Evolutionary conservation across 2,329 filamentous ascomycete genomes (phyloP), one percentile per base, ranked within the genome.

Genomic region (Penicillium sp.): DNA sequence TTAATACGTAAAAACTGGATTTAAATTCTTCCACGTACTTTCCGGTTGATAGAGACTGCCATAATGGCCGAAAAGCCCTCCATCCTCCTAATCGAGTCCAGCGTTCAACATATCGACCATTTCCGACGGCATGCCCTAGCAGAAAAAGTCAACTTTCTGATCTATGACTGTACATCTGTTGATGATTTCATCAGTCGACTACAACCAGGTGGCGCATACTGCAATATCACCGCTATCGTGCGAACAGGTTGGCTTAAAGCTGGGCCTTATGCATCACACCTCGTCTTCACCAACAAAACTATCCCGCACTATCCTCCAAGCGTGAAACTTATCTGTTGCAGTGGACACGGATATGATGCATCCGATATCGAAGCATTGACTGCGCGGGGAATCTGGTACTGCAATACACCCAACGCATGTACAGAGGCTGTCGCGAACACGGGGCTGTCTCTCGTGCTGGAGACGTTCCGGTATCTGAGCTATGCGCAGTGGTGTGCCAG

Each of bases 171-270:
- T 47, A 30, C 42, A 38, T 47, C 52, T 54, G 45, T 54, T 30
- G 43, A 54, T 33, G 52, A 54, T 24, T 54, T 54, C 45, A 57
- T 61, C 49, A 52, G 57, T 50, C 63, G 63, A 5, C 62, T 71
- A 7, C 46, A 59, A 56, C 68, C 68, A 2, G 68, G 63, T 16
- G 66, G 67, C 11, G 48, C 58, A 14, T 70, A 70, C 56, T 60
- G 61, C 18, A 58, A 63, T 5, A 64, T 71, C 53, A 52, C 60
- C 20, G 68, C 67, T 47, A 70, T 71, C 28, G 48, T 70, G 18
- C 63, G 68, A 18, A 66, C 63, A 14, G 68, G 68, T 8, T 71
- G 68, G 68, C 62, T 65, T 30, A 70, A 71, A 57, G 65, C 64
- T 26, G 68, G 67, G 21, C 62, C 60, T 8, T 69, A 61, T 42